Evolutionary conservation across 2,329 filamentous ascomycete genomes (phyloP).

Genomic region (Coniochaeta ligniaria): DNA sequence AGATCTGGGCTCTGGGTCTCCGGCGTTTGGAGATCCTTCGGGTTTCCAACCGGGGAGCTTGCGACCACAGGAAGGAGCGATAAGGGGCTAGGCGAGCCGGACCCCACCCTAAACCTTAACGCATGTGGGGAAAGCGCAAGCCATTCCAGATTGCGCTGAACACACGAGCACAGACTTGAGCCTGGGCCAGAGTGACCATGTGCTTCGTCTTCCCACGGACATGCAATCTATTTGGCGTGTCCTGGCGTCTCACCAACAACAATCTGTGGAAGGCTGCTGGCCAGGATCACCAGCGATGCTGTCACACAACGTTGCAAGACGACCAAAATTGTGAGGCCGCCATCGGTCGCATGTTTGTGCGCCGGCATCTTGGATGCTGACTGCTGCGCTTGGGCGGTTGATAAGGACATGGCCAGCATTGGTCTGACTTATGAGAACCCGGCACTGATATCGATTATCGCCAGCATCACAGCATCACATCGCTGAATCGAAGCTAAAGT

Average conservation of each 20-base stretch:
- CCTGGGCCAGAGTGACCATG: background rate
- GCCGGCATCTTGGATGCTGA: background rate
- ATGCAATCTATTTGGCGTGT: background rate
- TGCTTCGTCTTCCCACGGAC: background rate
- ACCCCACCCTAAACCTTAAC: background rate
- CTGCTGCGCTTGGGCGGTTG: background rate
- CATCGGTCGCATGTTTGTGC: background rate
- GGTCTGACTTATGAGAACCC: background rate
- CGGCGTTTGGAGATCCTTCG: background rate
- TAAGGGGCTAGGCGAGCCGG: background rate
- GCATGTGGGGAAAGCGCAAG: background rate
- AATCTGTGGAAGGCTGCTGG: background rate
- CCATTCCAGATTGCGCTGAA: slow-evolving; percentile 1
- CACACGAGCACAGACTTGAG: background rate
- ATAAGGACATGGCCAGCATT: background rate
- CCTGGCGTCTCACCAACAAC: background rate
- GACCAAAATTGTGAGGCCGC: background rate
- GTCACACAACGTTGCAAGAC: background rate
- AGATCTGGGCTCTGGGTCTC: too few relatives aligned
- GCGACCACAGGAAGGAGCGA: background rate
- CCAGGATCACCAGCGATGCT: background rate
- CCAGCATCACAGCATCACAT: background rate
- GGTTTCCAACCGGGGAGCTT: background rate
- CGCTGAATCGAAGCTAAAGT: background rate
- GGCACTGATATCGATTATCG: background rate